Percentiles rank a stretch among this genome's conserved stretches.
These are phyloP conservation scores for Medicago truncatula DNA, from an alignment of 306 rosid genomes.

Conservation along the genomic window MtrunA17r5.0-ANR NC_053042.1:3480501-3481000, in stretches of 20 bases:
- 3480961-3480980: slow-evolving; percentile 11
- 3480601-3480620: slow-evolving; percentile 6
- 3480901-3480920: slow-evolving; percentile 98
- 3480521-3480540: slow-evolving; percentile 23
- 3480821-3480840: slow-evolving; percentile 97
- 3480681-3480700: not conserved
- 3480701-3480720: not conserved
- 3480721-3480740: slow-evolving; percentile 19
- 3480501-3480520: not conserved
- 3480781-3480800: slow-evolving; percentile 59
- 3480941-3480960: slow-evolving; percentile 21
- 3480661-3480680: slow-evolving; percentile 14
- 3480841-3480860: slow-evolving; percentile 99
- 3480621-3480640: slow-evolving; percentile 4
- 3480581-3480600: not conserved
- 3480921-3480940: slow-evolving; percentile 76
- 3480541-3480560: slow-evolving; percentile 21
- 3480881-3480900: slow-evolving; percentile 94
- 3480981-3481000: slow-evolving; percentile 16
- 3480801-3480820: slow-evolving; percentile 96
- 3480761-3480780: slow-evolving; percentile 43
- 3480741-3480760: slow-evolving; percentile 13
- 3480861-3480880: slow-evolving; percentile 95
- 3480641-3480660: not conserved
- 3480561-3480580: not conserved